Conservation (phyloP, 441 rosid genomes). For the Jatropha multifida region DNA sequence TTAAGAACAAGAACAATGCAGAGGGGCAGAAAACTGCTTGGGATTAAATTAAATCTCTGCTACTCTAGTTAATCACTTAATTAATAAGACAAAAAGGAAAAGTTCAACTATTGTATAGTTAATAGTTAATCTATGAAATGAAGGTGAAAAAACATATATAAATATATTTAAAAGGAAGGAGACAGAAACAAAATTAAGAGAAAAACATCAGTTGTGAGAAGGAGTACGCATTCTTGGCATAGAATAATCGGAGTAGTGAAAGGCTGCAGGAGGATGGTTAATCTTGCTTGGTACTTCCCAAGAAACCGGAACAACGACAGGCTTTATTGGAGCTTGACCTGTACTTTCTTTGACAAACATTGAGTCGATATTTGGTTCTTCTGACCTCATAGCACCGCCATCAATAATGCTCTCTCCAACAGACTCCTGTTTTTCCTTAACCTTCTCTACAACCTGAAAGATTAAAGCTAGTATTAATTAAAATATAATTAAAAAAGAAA, state of each 20-base stretch:
- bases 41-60: background rate
- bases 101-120: background rate
- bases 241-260: conserved; percentile 57
- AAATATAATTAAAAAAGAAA: too few relatives aligned
- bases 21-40: background rate
- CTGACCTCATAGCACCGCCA: background rate
- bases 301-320: conserved; percentile 25
- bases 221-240: conserved; percentile 49
- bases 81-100: background rate
- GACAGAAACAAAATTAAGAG: background rate
- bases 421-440: conserved; percentile 1
- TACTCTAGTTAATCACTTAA: too few relatives aligned
- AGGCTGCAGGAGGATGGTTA: conserved; percentile 21
- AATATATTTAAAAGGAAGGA: background rate
- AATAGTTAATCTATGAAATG: too few relatives aligned
- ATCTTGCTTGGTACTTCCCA: conserved; percentile 24
- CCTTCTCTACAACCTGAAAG: conserved; percentile 32
- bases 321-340: conserved; percentile 30
- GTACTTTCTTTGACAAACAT: conserved; percentile 7
- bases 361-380: conserved; percentile 10
- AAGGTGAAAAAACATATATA: too few relatives aligned
- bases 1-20: background rate
- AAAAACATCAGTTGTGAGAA: conserved; percentile 39
- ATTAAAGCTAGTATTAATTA: too few relatives aligned
- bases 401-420: conserved; percentile 9